phyloP scores from a whole-genome alignment of 768 basidiomycete species.

The Hericium alpestre region DNA sequence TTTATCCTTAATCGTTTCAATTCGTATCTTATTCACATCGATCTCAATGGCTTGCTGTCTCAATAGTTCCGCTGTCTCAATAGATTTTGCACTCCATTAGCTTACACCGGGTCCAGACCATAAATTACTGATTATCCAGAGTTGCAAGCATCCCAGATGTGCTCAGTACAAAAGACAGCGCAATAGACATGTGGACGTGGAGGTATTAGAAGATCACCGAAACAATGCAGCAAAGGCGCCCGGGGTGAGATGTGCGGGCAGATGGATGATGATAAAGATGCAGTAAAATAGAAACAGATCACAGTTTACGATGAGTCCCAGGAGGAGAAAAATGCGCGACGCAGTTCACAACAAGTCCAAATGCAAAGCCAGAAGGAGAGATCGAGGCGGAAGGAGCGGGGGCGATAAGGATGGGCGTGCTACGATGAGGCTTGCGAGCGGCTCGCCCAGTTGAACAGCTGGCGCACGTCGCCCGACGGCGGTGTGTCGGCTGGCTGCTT shows the following conservation, averaged over 20 bases:
- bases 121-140: not conserved
- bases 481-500: conserved; percentile 66
- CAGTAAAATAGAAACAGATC: conserved; percentile 6
- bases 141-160: not conserved
- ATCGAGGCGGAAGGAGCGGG: not conserved
- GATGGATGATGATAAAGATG: conserved; percentile 13
- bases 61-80: too few relatives aligned
- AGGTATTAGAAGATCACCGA: not conserved
- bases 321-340: conserved; percentile 9
- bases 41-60: too few relatives aligned
- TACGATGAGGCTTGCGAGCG: conserved; percentile 21
- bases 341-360: not conserved
- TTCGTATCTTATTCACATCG: too few relatives aligned
- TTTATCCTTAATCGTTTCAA: too few relatives aligned
- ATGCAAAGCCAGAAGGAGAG: not conserved
- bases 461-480: conserved; percentile 57
- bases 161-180: not conserved
- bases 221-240: conserved; percentile 1
- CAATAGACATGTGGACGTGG: not conserved
- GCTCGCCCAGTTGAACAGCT: conserved; percentile 69
- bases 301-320: conserved; percentile 10
- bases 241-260: not conserved
- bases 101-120: too few relatives aligned
- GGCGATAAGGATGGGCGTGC: not conserved
- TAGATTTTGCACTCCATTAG: too few relatives aligned